Conservation (phyloP, 176 grass and related monocot species). For the Secale cereale region DNA sequence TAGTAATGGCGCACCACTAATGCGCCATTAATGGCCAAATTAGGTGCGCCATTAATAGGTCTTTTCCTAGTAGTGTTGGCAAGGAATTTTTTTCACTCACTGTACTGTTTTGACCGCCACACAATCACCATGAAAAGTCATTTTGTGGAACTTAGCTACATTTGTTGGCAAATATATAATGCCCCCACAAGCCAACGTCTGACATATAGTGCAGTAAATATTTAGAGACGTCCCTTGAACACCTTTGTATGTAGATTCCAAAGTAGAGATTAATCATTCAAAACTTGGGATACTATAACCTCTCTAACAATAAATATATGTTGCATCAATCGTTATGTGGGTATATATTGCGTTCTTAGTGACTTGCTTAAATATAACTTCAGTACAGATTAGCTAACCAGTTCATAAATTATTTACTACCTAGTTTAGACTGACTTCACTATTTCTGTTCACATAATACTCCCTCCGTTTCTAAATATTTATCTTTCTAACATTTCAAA, state of each 20-base stretch:
- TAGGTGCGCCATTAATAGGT: no score
- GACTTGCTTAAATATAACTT: neutral
- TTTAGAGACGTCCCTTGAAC: neutral
- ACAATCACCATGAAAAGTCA: neutral
- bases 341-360: neutral
- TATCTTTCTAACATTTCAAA: no score
- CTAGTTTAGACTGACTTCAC: neutral
- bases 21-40: no score
- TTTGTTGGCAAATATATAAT: neutral
- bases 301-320: neutral
- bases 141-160: neutral
- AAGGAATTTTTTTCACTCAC: no score
- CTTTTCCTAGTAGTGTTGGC: no score
- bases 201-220: neutral
- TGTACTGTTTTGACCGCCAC: neutral
- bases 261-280: no score
- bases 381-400: neutral
- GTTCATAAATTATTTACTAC: neutral
- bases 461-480: no score
- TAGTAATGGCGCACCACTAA: no score
- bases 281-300: no score
- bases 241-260: neutral
- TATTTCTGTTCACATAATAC: neutral
- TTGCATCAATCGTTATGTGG: neutral
- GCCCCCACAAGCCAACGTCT: neutral